Evolutionary conservation across 305 asterid species (phyloP), one percentile per base, ranked within the genome.

Genomic region (Solanum hybrid): DNA sequence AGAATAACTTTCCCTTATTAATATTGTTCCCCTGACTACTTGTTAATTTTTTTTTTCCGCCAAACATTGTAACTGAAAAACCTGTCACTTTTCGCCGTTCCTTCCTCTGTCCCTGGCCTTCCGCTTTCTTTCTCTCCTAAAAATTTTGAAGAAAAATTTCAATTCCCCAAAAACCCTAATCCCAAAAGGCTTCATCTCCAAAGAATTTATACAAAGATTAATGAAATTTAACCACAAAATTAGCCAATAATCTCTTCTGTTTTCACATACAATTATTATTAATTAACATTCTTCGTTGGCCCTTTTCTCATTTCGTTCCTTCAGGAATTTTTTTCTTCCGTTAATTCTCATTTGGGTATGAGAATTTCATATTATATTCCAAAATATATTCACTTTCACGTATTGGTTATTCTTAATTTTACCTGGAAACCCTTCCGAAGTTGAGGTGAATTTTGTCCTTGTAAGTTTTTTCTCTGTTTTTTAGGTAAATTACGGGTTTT

Each of bases 61-160:
- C 84, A 78, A 35, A 82, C 20, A 82, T 42, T 42, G 37, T 46
- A 84, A 84, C 87, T 84, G 87, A 84, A 84, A 84, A 84, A 84
- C 87, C 87, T 51, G 87, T 46, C 87, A 31, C 42, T 51, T 84
- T 5, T 84, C 20, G 37, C 71, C 87, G 12, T 82, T 31, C 75
- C 76, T 69, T 69, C 87, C 39, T 79, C 29, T 46, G 87, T 83
- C 74, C 87, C 40, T 83, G 39, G 20, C 40, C 87, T 35, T 83
- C 87, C 16, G 20, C 69, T 4, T 42, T 36, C 67, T 80, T 84
- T 84, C 42, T 84, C 74, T 84, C 74, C 74, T 29, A 46, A 78
- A 29, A 78, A 42, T 2, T 28, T 81, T 39, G 69, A 81, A 82
- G 26, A 42, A 42, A 82, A 40, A 8, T 4, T 81, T 42, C 73